Percentiles rank a stretch among this genome's conserved stretches.
Conservation (phyloP, 2,329 filamentous ascomycete genomes). For the Exserohilum rostratum region DNA sequence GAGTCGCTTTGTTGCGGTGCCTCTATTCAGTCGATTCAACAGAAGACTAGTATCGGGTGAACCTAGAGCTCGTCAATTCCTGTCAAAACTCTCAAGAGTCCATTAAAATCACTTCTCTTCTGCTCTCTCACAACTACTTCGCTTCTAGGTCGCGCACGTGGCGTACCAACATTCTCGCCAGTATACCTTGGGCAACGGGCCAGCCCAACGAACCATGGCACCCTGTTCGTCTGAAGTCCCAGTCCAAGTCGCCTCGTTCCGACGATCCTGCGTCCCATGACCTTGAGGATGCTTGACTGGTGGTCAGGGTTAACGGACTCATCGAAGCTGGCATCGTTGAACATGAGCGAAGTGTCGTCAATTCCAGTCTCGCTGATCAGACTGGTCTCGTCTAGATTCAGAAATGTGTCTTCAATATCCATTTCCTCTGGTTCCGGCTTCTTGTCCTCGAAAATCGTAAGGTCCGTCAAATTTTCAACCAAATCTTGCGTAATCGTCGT, state of each 20-base stretch:
- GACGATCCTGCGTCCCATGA: neutral
- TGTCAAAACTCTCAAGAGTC: neutral
- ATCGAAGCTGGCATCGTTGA: conserved; percentile 15
- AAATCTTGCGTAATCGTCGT: neutral
- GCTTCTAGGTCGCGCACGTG: neutral
- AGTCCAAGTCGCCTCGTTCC: neutral
- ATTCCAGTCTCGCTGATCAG: neutral
- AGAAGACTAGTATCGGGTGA: neutral
- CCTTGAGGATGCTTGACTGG: neutral
- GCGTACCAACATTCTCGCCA: neutral
- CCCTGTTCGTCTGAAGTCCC: neutral
- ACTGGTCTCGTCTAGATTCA: neutral
- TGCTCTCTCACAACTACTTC: neutral
- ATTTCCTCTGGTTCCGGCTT: neutral
- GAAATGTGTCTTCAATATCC: neutral
- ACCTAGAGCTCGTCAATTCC: neutral
- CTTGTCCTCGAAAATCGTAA: neutral
- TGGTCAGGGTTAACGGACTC: conserved; percentile 3
- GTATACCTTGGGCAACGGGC: neutral
- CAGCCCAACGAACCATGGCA: neutral
- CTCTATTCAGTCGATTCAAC: no score
- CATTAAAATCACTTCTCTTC: neutral
- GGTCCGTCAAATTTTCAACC: neutral
- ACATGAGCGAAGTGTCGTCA: conserved; percentile 7
- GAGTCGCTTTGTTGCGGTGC: neutral